These are phyloP conservation scores for Deinandra increscens DNA, from an alignment of 129 eudicot species.

Conservation along the genomic window DNA sequence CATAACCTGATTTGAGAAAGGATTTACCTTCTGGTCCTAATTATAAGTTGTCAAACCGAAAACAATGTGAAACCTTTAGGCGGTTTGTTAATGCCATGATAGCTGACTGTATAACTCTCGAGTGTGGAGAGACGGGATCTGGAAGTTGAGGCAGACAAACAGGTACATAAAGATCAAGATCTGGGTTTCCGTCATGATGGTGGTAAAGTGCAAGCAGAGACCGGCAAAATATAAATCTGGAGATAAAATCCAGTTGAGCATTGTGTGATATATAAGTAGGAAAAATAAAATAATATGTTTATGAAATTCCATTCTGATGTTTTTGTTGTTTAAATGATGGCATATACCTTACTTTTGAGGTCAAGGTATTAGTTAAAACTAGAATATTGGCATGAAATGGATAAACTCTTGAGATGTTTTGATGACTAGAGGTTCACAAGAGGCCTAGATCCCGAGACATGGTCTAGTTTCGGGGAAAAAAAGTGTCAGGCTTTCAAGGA, in stretches of 20 bases:
- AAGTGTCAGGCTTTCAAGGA: too few relatives aligned
- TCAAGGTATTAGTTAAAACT: neutral
- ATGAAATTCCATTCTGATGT: neutral
- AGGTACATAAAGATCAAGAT: constrained; percentile 46
- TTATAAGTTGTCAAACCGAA: constrained; percentile 37
- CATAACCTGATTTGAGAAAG: neutral
- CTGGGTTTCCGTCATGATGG: constrained; percentile 25
- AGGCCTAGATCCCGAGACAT: too few relatives aligned
- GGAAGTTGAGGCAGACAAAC: constrained; percentile 71
- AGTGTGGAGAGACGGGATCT: constrained; percentile 42
- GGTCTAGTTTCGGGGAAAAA: too few relatives aligned
- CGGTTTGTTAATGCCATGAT: constrained; percentile 48
- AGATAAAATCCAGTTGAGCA: constrained; percentile 21
- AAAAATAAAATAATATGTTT: neutral
- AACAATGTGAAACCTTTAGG: constrained; percentile 54
- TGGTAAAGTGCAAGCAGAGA: constrained; percentile 58
- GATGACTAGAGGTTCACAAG: too few relatives aligned
- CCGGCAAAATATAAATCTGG: constrained; percentile 82
- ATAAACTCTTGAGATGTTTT: neutral
- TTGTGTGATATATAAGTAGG: neutral
- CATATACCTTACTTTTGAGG: neutral
- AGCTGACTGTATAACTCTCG: constrained; percentile 54
- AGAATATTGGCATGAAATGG: neutral
- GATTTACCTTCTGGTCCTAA: constrained; percentile 13
- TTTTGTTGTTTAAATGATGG: neutral